Evolutionary conservation across 2,329 filamentous ascomycete genomes (phyloP), one percentile per base, ranked within the genome.

Genomic region (Claviceps citrina): DNA sequence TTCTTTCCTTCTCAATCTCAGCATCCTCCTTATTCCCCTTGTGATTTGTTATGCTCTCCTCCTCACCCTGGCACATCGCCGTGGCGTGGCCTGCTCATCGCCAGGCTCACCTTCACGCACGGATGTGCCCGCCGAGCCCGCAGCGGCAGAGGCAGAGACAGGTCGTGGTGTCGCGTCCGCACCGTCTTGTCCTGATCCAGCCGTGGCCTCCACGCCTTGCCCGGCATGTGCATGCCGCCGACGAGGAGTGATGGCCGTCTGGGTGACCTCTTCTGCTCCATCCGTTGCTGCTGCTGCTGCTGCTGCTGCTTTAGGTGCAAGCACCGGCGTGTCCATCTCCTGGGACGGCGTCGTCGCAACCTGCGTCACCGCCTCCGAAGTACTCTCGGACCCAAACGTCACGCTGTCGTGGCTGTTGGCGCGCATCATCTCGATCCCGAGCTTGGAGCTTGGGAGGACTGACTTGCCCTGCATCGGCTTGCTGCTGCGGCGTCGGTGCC

Each of bases 391-490:
- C 4, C 62, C 59, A 10, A 70, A 39, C 1, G 66, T 66, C 40
- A 84, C 73, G 53, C 87, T 94, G 36, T 93, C 89, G 51, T 89
- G 81, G 54, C 85, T 94, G 57, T 94, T 93, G 16, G 89, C 93
- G 36, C 89, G 78, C 84, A 95, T 89, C 89, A 96, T 95, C 59
- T 96, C 89, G 37, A 86, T 91, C 2, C 86, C 86, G 2, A 96
- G 72, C 59, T 94, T 95, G 0, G 86, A 94, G 40, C 81, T 83
- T 10, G 82, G 80, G 19, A 83, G 69, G 28, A 68, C 66, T 13
- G 65, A 61, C 47, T 77, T 76, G 43, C 62, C 53, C 28, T 52
- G 47, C 39, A 55, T 43, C 8, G 58, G 54, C 40, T 61, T 60
- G 49, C 56, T 61, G 41, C 54, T 53, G 19, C 58, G 65, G 28